Evolutionary conservation across 495 filamentous ascomycete species (phyloP).

Genomic region (Astrocystis sublimbata): DNA sequence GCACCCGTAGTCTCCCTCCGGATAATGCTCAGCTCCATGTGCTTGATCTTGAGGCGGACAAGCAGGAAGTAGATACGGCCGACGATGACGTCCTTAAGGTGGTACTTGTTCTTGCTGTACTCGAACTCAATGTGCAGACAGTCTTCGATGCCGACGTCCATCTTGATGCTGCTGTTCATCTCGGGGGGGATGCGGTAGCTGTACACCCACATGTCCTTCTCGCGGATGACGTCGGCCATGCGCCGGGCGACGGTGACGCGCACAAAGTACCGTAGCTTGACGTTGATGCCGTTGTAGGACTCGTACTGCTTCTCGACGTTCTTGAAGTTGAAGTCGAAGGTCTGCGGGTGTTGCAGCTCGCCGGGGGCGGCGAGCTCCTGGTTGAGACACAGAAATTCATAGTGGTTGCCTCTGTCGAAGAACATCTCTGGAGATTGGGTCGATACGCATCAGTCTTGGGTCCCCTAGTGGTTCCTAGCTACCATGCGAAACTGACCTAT

Average conservation of each 20-base stretch:
- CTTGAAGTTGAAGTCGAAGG: slow-evolving; percentile 99
- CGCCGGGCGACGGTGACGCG: slow-evolving; percentile 93
- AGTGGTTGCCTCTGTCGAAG: slow-evolving; percentile 98
- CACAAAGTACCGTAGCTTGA: slow-evolving; percentile 97
- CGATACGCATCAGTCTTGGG: slow-evolving; percentile 7
- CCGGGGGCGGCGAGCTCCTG: slow-evolving; percentile 96
- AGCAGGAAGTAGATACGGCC: slow-evolving; percentile 98
- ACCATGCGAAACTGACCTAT: slow-evolving; percentile 65
- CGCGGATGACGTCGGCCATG: slow-evolving; percentile 96
- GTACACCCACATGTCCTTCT: slow-evolving; percentile 99
- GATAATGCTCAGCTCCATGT: slow-evolving; percentile 99
- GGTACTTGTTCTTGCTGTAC: slow-evolving; percentile 98
- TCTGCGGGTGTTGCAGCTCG: slow-evolving; percentile 97
- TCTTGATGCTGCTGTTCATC: slow-evolving; percentile 98
- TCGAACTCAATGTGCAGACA: slow-evolving; percentile 99
- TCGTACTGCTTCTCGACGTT: slow-evolving; percentile 99
- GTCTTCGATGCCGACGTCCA: slow-evolving; percentile 99
- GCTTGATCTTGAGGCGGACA: slow-evolving; percentile 98
- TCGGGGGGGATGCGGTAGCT: slow-evolving; percentile 97
- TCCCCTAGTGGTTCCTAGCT: neutral
- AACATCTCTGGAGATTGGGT: slow-evolving; percentile 75
- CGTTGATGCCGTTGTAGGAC: slow-evolving; percentile 99
- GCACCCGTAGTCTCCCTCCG: slow-evolving; percentile 94
- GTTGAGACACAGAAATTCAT: slow-evolving; percentile 95
- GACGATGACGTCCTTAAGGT: slow-evolving; percentile 99